Evolutionary conservation across 2,329 filamentous ascomycete species (phyloP).

Genomic region (Claviceps digitariae): DNA sequence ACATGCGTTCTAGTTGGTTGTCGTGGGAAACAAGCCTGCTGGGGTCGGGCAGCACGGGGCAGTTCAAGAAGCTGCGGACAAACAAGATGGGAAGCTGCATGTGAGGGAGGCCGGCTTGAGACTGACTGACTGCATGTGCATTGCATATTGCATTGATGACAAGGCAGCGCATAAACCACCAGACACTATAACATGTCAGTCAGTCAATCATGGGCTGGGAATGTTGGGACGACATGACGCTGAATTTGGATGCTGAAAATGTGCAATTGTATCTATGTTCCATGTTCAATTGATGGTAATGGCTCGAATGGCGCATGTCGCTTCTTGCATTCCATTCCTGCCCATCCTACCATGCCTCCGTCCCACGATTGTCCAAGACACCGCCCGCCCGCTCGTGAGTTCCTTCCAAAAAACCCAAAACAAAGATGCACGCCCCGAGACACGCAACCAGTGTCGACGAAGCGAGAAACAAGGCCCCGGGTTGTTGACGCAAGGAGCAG

Average conservation of each 20-base stretch:
- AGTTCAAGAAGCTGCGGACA: not conserved
- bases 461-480: not conserved
- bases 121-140: too few relatives aligned
- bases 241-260: too few relatives aligned
- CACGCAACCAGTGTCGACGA: not conserved
- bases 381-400: not conserved
- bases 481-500: not conserved
- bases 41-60: not conserved
- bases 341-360: not conserved
- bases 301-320: too few relatives aligned
- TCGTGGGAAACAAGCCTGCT: slow-evolving; percentile 9
- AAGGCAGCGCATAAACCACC: too few relatives aligned
- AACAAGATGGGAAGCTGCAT: too few relatives aligned
- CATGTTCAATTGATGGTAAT: too few relatives aligned
- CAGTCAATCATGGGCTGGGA: too few relatives aligned
- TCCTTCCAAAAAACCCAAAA: slow-evolving; percentile 2
- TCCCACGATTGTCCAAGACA: not conserved
- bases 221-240: too few relatives aligned
- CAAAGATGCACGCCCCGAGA: not conserved
- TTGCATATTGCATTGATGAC: not conserved
- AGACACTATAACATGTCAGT: too few relatives aligned
- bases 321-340: too few relatives aligned
- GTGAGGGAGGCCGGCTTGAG: too few relatives aligned
- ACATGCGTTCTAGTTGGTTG: slow-evolving; percentile 10
- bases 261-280: too few relatives aligned